phyloP scores from a whole-genome alignment of 805 yeast genomes.

The Maudiozyma pseudohumilis region DNA sequence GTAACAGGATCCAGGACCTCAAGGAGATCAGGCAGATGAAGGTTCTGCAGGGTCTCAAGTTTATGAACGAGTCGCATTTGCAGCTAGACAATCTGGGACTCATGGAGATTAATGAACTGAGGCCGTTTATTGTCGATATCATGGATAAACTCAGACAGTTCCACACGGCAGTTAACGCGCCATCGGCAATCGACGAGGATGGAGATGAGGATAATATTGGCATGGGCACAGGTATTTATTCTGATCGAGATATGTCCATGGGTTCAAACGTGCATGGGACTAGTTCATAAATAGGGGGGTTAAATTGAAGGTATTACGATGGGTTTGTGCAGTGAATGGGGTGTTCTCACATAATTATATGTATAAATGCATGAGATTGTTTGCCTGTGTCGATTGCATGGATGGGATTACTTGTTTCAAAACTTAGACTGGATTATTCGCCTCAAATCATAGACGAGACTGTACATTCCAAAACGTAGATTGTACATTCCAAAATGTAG shows the following conservation, averaged over 20 bases:
- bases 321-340: too few species aligned
- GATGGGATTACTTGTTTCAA: too few species aligned
- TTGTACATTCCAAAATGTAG: too few species aligned
- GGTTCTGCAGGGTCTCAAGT: conserved; percentile 66
- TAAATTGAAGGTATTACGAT: too few species aligned
- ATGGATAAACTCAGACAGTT: conserved; percentile 69
- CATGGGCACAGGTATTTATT: conserved; percentile 2
- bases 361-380: too few species aligned
- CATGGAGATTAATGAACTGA: conserved; percentile 77
- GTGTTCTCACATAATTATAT: too few species aligned
- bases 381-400: too few species aligned
- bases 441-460: too few species aligned
- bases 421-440: too few species aligned
- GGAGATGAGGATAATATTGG: conserved; percentile 6
- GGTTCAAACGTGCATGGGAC: too few species aligned
- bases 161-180: conserved; percentile 10
- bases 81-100: conserved; percentile 73
- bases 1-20: conserved; percentile 69
- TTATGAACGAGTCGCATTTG: conserved; percentile 72
- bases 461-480: too few species aligned
- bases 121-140: conserved; percentile 70
- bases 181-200: conserved; percentile 1
- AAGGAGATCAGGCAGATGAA: conserved; percentile 76
- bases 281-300: too few species aligned
- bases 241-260: not conserved